Conservation (phyloP, 768 basidiomycete species). For the Holtermannia corniformis region DNA sequence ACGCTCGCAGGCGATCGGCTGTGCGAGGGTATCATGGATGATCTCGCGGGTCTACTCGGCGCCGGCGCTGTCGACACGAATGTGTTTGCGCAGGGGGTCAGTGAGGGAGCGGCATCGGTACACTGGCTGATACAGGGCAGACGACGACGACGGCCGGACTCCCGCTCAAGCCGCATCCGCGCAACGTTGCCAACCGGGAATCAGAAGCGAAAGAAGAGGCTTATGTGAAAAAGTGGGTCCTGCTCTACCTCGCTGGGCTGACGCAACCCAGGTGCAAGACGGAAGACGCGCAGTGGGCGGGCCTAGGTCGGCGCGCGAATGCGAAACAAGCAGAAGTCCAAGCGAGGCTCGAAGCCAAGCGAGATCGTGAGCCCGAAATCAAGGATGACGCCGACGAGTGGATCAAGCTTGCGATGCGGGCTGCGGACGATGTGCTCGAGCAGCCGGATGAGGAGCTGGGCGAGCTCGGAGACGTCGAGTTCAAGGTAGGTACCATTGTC, state of each 20-base stretch:
- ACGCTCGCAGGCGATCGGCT: conserved; percentile 35
- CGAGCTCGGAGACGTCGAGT: conserved; percentile 38
- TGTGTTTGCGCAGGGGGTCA: conserved; percentile 27
- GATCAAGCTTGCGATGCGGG: conserved; percentile 41
- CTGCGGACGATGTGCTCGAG: conserved; percentile 32
- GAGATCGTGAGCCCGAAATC: conserved; percentile 11
- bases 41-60: conserved; percentile 24
- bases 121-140: background rate
- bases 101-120: conserved; percentile 2
- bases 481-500: conserved; percentile 25
- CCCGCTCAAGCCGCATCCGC: conserved; percentile 31
- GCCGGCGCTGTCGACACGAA: conserved; percentile 35
- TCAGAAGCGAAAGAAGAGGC: conserved; percentile 19
- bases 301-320: conserved; percentile 17
- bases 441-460: conserved; percentile 27
- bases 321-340: conserved; percentile 20
- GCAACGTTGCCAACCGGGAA: conserved; percentile 31
- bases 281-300: conserved; percentile 25
- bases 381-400: conserved; percentile 14
- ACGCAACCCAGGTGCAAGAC: conserved; percentile 16
- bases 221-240: conserved; percentile 27
- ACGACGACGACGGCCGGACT: background rate
- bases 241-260: background rate
- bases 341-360: conserved; percentile 12
- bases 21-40: conserved; percentile 34